phyloP scores from a whole-genome alignment of 2,329 filamentous ascomycete species.

The Colletotrichum melonis region DNA sequence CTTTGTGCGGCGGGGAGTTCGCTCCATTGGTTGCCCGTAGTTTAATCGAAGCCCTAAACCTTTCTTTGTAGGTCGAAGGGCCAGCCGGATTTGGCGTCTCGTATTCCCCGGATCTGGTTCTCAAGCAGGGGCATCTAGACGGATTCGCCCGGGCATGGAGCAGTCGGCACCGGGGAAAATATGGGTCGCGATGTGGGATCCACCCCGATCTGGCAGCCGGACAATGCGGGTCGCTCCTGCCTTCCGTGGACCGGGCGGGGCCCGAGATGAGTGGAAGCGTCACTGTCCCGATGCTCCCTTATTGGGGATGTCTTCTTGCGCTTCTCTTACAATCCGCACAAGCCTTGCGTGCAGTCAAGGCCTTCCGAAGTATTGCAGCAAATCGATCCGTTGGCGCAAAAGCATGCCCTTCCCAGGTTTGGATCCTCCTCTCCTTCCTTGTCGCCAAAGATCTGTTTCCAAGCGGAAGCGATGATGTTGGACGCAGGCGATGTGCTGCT shows the following conservation, averaged over 20 bases:
- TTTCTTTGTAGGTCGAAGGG: not conserved
- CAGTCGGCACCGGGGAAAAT: too few species aligned
- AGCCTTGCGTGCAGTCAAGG: constrained; percentile 42
- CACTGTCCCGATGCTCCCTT: not conserved
- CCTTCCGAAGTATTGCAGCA: constrained; percentile 41
- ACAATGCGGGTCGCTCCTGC: not conserved
- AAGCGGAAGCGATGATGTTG: constrained; percentile 8
- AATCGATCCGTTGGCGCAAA: constrained; percentile 43
- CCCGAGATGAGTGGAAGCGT: not conserved
- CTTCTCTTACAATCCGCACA: constrained; percentile 42
- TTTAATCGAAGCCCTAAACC: not conserved
- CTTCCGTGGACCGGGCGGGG: too few species aligned
- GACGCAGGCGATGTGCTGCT: not conserved
- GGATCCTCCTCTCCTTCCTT: constrained; percentile 4
- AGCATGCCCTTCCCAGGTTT: constrained; percentile 36
- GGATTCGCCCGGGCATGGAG: too few species aligned
- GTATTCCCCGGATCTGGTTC: not conserved
- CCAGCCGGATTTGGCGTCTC: too few species aligned
- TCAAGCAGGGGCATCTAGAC: too few species aligned
- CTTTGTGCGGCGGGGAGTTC: not conserved
- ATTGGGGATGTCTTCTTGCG: not conserved
- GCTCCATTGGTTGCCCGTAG: not conserved
- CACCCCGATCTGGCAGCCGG: too few species aligned
- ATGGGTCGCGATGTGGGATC: too few species aligned
- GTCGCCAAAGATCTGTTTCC: constrained; percentile 10